A percentile compares a stretch with the other conserved stretches of the same genome.
These are phyloP conservation scores for Thielaviopsis musarum DNA, from an alignment of 2,329 filamentous ascomycete genomes.

Conservation along the genomic window DNA sequence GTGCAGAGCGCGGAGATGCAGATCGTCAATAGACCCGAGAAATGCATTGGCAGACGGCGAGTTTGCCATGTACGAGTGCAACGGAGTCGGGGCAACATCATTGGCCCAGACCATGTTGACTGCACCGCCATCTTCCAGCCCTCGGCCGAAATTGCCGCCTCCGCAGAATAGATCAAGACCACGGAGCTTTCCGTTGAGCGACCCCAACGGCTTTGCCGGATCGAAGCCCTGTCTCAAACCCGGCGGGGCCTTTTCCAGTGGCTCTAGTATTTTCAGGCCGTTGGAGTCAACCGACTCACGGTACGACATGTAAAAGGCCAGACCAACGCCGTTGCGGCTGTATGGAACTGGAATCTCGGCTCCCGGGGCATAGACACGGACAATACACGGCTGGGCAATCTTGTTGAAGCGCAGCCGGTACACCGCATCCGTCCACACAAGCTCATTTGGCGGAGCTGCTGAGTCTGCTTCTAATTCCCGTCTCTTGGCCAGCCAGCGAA, in stretches of 20 bases:
- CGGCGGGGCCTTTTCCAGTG: constrained; percentile 21
- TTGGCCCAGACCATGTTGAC: constrained; percentile 51
- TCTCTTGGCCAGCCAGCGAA: constrained; percentile 3
- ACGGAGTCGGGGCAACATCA: constrained; percentile 44
- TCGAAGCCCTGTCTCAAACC: constrained; percentile 35
- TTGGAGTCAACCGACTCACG: background rate
- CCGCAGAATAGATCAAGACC: constrained; percentile 65
- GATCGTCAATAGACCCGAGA: constrained; percentile 55
- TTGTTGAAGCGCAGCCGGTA: constrained; percentile 20
- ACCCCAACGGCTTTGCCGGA: background rate
- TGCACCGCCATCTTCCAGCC: constrained; percentile 53
- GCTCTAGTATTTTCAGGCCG: constrained; percentile 13
- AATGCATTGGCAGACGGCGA: constrained; percentile 29
- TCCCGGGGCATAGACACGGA: constrained; percentile 34
- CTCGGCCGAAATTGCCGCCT: constrained; percentile 60
- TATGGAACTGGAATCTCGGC: constrained; percentile 45
- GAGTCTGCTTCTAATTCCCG: background rate
- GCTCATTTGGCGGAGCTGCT: constrained; percentile 34
- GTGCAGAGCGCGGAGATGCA: constrained; percentile 37
- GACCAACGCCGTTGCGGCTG: constrained; percentile 44
- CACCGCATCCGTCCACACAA: constrained; percentile 36
- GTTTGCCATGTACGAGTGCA: constrained; percentile 63
- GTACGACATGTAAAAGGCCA: constrained; percentile 47
- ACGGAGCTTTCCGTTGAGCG: constrained; percentile 24
- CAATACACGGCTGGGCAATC: constrained; percentile 39